A percentile compares a stretch with the other conserved stretches of the same genome.
Conservation (phyloP, 2,329 filamentous ascomycete species). For the Xylariaceae sp. region DNA sequence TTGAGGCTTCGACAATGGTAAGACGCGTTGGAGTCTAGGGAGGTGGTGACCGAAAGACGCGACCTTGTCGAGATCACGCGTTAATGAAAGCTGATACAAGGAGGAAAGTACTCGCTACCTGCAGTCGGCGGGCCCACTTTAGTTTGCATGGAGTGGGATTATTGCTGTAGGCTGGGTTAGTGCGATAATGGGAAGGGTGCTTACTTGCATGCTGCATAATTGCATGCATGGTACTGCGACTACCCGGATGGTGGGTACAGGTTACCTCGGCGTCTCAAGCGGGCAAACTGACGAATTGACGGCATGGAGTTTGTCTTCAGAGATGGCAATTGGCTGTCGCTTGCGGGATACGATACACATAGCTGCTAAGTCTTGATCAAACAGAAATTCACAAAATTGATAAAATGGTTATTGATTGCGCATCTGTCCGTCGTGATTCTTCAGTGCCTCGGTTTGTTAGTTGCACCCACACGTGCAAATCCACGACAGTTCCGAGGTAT, state of each 20-base stretch:
- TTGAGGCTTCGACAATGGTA: neutral
- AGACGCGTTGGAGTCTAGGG: neutral
- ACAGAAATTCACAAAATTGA: too few relatives aligned
- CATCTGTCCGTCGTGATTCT: too few relatives aligned
- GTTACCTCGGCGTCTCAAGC: too few relatives aligned
- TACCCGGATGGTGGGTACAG: too few relatives aligned
- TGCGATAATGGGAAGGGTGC: neutral
- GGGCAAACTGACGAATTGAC: too few relatives aligned
- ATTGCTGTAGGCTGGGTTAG: neutral
- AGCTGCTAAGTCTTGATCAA: too few relatives aligned
- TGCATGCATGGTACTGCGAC: neutral
- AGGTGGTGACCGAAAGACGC: neutral
- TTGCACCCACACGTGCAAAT: too few relatives aligned
- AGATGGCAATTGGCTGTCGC: too few relatives aligned
- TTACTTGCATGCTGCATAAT: neutral
- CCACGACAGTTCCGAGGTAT: neutral
- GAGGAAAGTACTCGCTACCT: neutral
- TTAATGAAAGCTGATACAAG: neutral
- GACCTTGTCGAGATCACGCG: neutral
- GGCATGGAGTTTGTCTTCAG: too few relatives aligned
- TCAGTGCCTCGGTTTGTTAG: too few relatives aligned
- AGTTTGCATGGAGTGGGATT: neutral
- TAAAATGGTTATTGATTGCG: too few relatives aligned
- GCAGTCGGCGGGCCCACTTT: neutral
- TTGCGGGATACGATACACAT: too few relatives aligned